A percentile compares a stretch with the other conserved stretches of the same genome.
phyloP scores from a whole-genome alignment of 2,329 filamentous ascomycete species.

The Capronia coronata region DNA sequence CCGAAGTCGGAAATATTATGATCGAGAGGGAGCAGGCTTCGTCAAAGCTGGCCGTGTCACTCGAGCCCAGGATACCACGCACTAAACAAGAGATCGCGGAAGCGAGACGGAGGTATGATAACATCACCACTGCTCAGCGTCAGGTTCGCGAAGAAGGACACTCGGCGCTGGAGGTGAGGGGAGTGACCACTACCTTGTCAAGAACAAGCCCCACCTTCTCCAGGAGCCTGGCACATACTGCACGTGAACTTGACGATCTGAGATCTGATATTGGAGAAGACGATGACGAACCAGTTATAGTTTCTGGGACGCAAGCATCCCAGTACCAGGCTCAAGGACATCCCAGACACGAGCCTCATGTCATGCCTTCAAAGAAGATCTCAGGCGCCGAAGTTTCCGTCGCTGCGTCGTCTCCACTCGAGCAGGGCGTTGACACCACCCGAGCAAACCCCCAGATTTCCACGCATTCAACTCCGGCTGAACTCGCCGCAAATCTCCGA shows the following conservation, averaged over 20 bases:
- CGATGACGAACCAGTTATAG: neutral
- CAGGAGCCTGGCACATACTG: neutral
- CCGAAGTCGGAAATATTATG: slow-evolving; percentile 25
- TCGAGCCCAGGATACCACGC: neutral
- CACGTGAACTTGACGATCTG: too few relatives aligned
- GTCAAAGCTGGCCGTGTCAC: neutral
- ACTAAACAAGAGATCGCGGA: slow-evolving; percentile 13
- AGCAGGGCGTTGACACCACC: neutral
- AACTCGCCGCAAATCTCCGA: neutral
- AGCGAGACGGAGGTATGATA: slow-evolving; percentile 8
- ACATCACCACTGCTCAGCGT: neutral
- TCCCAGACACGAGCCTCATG: neutral
- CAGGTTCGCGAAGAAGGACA: neutral
- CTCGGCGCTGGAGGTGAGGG: neutral
- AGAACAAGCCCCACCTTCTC: neutral
- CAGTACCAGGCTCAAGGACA: neutral
- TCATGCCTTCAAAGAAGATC: neutral
- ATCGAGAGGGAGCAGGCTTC: slow-evolving; percentile 11
- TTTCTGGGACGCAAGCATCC: neutral
- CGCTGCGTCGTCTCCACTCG: slow-evolving; percentile 2
- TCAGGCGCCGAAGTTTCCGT: neutral
- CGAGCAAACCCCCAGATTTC: neutral
- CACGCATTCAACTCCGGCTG: neutral
- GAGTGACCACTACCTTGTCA: neutral
- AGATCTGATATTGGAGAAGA: neutral